Percentiles rank a stretch among this genome's conserved stretches.
Evolutionary conservation across 2,329 filamentous ascomycete species (phyloP).

Genomic region (Monilinia laxa): DNA sequence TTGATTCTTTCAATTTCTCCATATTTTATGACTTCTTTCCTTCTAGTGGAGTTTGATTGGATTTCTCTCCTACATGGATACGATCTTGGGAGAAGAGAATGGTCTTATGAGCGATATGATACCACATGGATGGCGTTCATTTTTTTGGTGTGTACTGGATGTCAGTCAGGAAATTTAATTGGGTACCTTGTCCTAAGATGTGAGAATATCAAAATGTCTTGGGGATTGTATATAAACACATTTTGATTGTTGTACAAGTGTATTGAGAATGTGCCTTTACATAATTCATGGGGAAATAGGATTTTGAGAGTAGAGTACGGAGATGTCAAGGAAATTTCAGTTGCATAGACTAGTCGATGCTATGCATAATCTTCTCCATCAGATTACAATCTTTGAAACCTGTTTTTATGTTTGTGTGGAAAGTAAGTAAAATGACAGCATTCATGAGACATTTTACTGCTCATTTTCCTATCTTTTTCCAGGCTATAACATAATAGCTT

Average conservation of each 20-base stretch:
- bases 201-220: not conserved
- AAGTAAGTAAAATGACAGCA: not conserved
- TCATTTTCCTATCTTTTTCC: no score
- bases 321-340: not conserved
- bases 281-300: not conserved
- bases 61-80: slow-evolving; percentile 7
- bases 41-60: slow-evolving; percentile 9
- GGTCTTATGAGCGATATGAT: slow-evolving; percentile 9
- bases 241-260: not conserved
- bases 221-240: not conserved
- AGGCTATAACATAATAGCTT: no score
- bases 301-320: not conserved
- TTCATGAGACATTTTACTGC: no score
- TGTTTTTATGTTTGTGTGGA: not conserved
- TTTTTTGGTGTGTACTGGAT: not conserved
- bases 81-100: not conserved
- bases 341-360: not conserved
- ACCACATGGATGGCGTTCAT: slow-evolving; percentile 16
- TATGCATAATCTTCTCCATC: not conserved
- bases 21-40: not conserved
- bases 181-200: not conserved
- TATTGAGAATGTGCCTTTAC: not conserved
- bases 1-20: not conserved
- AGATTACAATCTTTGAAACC: not conserved
- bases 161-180: not conserved